Percentiles rank a stretch among this genome's conserved stretches.
phyloP scores from a whole-genome alignment of 768 basidiomycete genomes.

The Hortiboletus flavorubellus region DNA sequence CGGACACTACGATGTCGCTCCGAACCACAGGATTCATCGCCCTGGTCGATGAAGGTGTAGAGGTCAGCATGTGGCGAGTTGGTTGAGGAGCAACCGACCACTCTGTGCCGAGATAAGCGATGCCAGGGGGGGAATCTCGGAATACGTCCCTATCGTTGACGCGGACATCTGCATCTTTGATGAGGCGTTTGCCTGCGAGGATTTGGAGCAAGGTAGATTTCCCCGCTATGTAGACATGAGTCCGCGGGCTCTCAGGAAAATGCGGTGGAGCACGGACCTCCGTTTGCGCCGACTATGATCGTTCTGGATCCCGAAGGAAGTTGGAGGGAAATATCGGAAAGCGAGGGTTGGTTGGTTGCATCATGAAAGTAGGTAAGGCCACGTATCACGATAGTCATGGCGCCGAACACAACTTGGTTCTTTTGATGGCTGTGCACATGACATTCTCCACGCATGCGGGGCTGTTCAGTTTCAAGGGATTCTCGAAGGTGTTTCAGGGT shows the following conservation, averaged over 20 bases:
- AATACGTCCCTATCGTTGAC: constrained; percentile 88
- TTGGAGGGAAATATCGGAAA: constrained; percentile 60
- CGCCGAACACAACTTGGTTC: background rate
- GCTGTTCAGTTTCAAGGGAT: no score
- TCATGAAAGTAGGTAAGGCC: constrained; percentile 60
- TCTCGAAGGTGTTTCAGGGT: no score
- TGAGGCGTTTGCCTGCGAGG: constrained; percentile 85
- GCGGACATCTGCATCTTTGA: constrained; percentile 58
- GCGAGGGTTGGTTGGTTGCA: constrained; percentile 43
- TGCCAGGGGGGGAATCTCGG: constrained; percentile 74
- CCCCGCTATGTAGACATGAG: constrained; percentile 51
- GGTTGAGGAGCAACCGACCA: constrained; percentile 51
- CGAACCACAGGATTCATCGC: constrained; percentile 97
- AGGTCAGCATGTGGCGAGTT: background rate
- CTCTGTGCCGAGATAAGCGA: constrained; percentile 91
- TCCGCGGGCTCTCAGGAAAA: background rate
- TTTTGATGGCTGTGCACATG: no score
- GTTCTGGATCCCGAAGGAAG: constrained; percentile 78
- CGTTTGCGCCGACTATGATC: constrained; percentile 90
- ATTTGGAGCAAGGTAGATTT: constrained; percentile 97
- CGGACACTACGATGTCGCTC: constrained; percentile 86
- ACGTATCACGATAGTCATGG: constrained; percentile 35
- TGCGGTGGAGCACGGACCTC: constrained; percentile 52
- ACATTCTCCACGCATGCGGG: background rate
- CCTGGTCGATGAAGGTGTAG: constrained; percentile 41